Conservation (phyloP, 352 stramenopile species). For the Globisporangium canariense region DNA sequence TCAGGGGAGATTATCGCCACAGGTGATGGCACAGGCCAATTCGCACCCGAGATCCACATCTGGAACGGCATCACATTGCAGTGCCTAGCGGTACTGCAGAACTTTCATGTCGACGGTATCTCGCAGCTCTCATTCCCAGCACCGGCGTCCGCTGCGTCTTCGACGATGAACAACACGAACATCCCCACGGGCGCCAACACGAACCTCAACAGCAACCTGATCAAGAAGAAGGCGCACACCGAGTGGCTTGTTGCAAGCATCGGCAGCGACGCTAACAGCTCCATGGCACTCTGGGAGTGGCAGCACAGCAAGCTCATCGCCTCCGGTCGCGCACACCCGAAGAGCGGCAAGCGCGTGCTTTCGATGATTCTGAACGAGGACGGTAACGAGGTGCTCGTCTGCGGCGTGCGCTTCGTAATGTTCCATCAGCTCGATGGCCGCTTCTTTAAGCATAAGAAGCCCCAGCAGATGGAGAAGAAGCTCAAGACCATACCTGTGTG, state of each 20-base stretch:
- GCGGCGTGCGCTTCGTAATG: slow-evolving; percentile 54
- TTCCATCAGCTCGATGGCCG: slow-evolving; percentile 52
- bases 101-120: slow-evolving; percentile 59
- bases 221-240: slow-evolving; percentile 55
- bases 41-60: slow-evolving; percentile 57
- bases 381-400: slow-evolving; percentile 62
- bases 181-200: slow-evolving; percentile 23
- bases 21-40: slow-evolving; percentile 25
- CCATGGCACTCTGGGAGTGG: slow-evolving; percentile 85
- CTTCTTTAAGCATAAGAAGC: slow-evolving; percentile 73
- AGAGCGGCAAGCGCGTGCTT: slow-evolving; percentile 37
- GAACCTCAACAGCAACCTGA: slow-evolving; percentile 38
- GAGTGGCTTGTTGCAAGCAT: slow-evolving; percentile 61
- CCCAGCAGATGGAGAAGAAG: slow-evolving; percentile 33
- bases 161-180: slow-evolving; percentile 31
- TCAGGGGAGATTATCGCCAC: slow-evolving; percentile 65
- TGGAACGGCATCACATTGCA: slow-evolving; percentile 64
- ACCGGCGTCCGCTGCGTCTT: slow-evolving; percentile 40
- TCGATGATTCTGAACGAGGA: slow-evolving; percentile 68
- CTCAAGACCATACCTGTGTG: slow-evolving; percentile 47
- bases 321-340: slow-evolving; percentile 42
- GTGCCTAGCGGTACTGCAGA: slow-evolving; percentile 63
- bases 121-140: slow-evolving; percentile 53
- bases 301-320: slow-evolving; percentile 52
- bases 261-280: slow-evolving; percentile 51